Evolutionary conservation across 306 rosid genomes (phyloP).

Genomic region (Leucaena leucocephala): DNA sequence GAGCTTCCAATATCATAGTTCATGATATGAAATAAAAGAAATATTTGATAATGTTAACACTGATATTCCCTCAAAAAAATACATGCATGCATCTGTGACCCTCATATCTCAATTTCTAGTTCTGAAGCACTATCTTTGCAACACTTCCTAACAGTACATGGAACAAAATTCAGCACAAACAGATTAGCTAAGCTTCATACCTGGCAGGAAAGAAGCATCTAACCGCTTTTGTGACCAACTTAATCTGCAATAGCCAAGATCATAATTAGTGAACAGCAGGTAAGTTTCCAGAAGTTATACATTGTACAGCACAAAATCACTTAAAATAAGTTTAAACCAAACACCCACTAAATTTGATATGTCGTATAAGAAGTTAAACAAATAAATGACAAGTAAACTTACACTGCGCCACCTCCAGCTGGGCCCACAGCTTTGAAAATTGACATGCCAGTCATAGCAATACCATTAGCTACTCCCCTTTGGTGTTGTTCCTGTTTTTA

Average conservation of each 20-base stretch:
- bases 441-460: slow-evolving; percentile 82
- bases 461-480: slow-evolving; percentile 93
- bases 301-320: no score
- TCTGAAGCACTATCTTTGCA: no score
- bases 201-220: slow-evolving; percentile 51
- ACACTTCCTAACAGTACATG: no score
- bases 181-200: slow-evolving; percentile 29
- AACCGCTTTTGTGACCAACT: slow-evolving; percentile 15
- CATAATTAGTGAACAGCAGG: slow-evolving; percentile 1
- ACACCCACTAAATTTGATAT: slow-evolving; percentile 62
- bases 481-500: slow-evolving; percentile 69
- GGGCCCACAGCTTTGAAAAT: slow-evolving; percentile 86
- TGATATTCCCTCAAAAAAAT: no score
- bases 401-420: slow-evolving; percentile 85
- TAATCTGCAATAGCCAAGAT: slow-evolving; percentile 37
- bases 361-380: not conserved
- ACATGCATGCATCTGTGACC: no score
- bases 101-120: no score
- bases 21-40: not conserved
- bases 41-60: no score
- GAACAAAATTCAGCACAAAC: not conserved
- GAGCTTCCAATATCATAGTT: not conserved
- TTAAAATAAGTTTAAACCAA: not conserved
- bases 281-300: not conserved
- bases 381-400: slow-evolving; percentile 31